These are phyloP conservation scores for Solanum hybrid DNA, from an alignment of 305 asterid species.

Conservation along the genomic window DNA sequence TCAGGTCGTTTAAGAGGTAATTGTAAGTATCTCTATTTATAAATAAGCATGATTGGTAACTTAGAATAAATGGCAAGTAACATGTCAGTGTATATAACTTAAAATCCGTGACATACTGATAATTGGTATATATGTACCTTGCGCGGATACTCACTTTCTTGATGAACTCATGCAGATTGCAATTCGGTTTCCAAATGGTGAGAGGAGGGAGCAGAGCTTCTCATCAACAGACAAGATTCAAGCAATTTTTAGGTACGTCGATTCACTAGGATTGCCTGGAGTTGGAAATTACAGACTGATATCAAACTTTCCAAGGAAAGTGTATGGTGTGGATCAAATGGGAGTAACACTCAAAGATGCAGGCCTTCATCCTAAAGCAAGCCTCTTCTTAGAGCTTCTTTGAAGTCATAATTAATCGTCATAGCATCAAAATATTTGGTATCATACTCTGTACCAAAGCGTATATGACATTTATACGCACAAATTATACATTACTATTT, in stretches of 20 bases:
- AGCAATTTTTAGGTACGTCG: slow-evolving; percentile 41
- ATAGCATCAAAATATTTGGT: background rate
- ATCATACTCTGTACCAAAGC: background rate
- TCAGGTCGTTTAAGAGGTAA: background rate
- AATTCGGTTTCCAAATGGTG: slow-evolving; percentile 82
- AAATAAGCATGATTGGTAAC: background rate
- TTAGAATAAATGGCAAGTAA: background rate
- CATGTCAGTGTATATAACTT: background rate
- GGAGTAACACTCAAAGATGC: slow-evolving; percentile 46
- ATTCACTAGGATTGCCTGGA: slow-evolving; percentile 41
- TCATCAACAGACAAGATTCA: slow-evolving; percentile 41
- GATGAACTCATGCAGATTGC: slow-evolving; percentile 31
- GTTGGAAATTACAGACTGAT: slow-evolving; percentile 49
- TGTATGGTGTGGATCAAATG: slow-evolving; percentile 59
- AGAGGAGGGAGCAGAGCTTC: slow-evolving; percentile 65
- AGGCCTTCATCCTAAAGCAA: slow-evolving; percentile 75
- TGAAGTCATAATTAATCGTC: slow-evolving; percentile 5
- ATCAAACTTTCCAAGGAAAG: slow-evolving; percentile 74
- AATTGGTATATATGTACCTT: background rate
- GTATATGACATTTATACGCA: background rate
- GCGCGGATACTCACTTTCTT: background rate
- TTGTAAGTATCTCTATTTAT: background rate
- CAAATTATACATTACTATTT: too few relatives aligned
- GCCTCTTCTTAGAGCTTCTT: slow-evolving; percentile 64
- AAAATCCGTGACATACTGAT: background rate